A percentile compares a stretch with the other conserved stretches of the same genome.
Evolutionary conservation across 495 filamentous ascomycete genomes (phyloP).

Genomic region (Penicillium bovifimosum): DNA sequence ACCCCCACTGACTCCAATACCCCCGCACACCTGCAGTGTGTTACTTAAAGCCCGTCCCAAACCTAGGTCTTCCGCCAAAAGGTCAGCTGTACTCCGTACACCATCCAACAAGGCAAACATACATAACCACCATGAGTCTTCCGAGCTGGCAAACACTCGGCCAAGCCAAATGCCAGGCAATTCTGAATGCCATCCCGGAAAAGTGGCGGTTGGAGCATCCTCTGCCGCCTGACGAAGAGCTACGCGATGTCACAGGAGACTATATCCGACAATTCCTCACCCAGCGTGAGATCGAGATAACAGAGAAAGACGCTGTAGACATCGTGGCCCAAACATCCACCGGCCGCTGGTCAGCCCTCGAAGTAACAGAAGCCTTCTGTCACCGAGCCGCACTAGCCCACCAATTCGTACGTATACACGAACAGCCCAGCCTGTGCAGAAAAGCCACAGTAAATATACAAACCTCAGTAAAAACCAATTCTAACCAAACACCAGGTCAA

Average conservation of each 20-base stretch:
- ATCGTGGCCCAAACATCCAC: conserved; percentile 44
- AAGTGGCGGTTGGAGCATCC: conserved; percentile 49
- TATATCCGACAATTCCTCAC: conserved; percentile 56
- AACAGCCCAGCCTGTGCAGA: too few relatives aligned
- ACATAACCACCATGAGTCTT: conserved; percentile 11
- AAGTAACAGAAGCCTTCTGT: conserved; percentile 52
- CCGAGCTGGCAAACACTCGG: conserved; percentile 40
- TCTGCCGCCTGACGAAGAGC: conserved; percentile 45
- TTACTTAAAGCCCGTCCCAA: not conserved
- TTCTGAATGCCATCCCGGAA: conserved; percentile 49
- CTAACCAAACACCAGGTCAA: conserved; percentile 34
- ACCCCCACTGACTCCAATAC: conserved; percentile 13
- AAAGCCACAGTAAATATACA: not conserved
- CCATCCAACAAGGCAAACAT: not conserved
- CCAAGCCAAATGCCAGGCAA: conserved; percentile 47
- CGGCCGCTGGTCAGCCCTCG: conserved; percentile 41
- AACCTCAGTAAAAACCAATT: not conserved
- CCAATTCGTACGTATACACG: conserved; percentile 39
- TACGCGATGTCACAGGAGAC: conserved; percentile 55
- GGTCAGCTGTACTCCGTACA: not conserved
- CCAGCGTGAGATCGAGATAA: conserved; percentile 51
- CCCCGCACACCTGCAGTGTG: conserved; percentile 13
- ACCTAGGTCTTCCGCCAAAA: not conserved
- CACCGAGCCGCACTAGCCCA: conserved; percentile 53
- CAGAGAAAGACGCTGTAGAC: conserved; percentile 46